A percentile compares a stretch with the other conserved stretches of the same genome.
phyloP scores from a whole-genome alignment of 768 basidiomycete genomes.

The Suillus ampliporus region DNA sequence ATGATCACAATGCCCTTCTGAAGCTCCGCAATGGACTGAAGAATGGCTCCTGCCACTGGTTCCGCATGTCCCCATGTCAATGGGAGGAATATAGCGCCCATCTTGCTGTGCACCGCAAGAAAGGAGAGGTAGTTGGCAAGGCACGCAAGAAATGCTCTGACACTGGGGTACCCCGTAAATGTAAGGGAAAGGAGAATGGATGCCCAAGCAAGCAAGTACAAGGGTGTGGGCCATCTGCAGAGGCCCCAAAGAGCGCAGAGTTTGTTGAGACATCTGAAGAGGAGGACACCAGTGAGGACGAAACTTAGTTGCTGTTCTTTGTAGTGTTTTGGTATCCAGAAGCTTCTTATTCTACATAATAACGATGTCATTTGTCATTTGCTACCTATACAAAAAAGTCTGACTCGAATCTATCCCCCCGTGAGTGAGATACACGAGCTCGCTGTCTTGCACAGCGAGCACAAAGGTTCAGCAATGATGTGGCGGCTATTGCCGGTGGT shows the following conservation, averaged over 20 bases:
- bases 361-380: too few species aligned
- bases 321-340: too few species aligned
- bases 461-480: too few species aligned
- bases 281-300: background rate
- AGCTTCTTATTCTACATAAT: too few species aligned
- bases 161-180: background rate
- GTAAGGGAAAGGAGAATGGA: background rate
- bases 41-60: conserved; percentile 11
- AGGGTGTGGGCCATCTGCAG: background rate
- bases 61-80: background rate
- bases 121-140: conserved; percentile 10
- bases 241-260: background rate
- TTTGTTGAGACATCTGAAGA: background rate
- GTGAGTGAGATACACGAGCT: too few species aligned
- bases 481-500: too few species aligned
- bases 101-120: background rate
- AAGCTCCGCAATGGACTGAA: conserved; percentile 1
- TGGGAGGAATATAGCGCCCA: background rate
- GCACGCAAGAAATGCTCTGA: conserved; percentile 1
- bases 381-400: too few species aligned
- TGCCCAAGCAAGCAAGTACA: background rate
- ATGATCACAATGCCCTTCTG: background rate
- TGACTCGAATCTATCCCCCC: too few species aligned
- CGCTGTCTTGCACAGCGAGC: too few species aligned
- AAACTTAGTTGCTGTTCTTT: too few species aligned